Evolutionary conservation across 495 filamentous ascomycete genomes (phyloP).

Genomic region (Aspergillus indologenus): DNA sequence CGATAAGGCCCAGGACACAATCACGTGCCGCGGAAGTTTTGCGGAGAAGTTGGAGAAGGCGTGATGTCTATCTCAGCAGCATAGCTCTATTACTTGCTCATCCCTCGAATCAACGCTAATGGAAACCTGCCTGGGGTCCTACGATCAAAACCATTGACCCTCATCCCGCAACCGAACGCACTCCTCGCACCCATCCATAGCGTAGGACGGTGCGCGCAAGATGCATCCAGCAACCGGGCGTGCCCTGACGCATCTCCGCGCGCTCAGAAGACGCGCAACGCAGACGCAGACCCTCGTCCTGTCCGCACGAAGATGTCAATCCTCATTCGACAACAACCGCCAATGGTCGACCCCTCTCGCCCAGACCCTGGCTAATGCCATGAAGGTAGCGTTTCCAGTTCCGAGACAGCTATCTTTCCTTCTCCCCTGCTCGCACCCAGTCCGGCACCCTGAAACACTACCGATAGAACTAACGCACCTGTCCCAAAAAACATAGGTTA

Average conservation of each 20-base stretch:
- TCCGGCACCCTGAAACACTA: not conserved
- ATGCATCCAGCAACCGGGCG: slow-evolving; percentile 38
- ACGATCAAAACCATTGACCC: not conserved
- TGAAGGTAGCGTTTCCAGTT: slow-evolving; percentile 58
- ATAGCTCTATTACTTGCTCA: not conserved
- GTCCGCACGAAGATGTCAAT: slow-evolving; percentile 31
- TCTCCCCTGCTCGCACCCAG: not conserved
- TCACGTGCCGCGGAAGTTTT: slow-evolving; percentile 33
- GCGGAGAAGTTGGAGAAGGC: slow-evolving; percentile 26
- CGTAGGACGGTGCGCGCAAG: slow-evolving; percentile 3
- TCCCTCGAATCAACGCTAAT: not conserved
- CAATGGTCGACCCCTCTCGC: slow-evolving; percentile 90
- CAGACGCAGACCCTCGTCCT: slow-evolving; percentile 16
- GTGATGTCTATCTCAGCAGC: not conserved
- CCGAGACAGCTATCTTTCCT: not conserved
- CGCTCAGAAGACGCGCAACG: slow-evolving; percentile 20
- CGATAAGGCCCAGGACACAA: slow-evolving; percentile 25
- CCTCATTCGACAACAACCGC: slow-evolving; percentile 33
- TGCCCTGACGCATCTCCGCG: slow-evolving; percentile 28
- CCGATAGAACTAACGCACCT: not conserved
- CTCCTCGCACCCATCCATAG: not conserved
- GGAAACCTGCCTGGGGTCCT: not conserved
- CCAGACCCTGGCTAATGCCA: slow-evolving; percentile 76
- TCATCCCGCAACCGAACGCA: not conserved
- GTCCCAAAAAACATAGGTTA: slow-evolving; percentile 35